A percentile compares a stretch with the other conserved stretches of the same genome.
Conservation (phyloP, 2,329 filamentous ascomycete genomes). For the Pestalotiopsis fici region DNA sequence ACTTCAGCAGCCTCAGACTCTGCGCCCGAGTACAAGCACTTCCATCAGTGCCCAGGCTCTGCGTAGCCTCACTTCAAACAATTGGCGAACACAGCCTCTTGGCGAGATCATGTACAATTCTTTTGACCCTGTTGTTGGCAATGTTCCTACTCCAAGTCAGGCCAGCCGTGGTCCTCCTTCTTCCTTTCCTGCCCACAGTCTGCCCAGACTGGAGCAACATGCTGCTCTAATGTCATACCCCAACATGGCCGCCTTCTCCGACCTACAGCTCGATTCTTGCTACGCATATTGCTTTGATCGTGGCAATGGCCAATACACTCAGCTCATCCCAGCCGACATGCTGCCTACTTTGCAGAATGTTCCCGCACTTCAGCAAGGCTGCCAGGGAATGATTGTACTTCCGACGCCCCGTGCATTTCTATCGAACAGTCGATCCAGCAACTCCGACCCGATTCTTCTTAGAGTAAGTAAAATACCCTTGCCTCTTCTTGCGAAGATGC, state of each 20-base stretch:
- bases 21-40: slow-evolving; percentile 15
- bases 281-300: slow-evolving; percentile 55
- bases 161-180: slow-evolving; percentile 8
- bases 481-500: neutral
- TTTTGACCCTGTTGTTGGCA: slow-evolving; percentile 17
- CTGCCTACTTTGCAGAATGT: slow-evolving; percentile 48
- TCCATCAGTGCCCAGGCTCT: slow-evolving; percentile 10
- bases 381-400: slow-evolving; percentile 47
- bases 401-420: slow-evolving; percentile 39
- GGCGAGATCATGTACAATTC: slow-evolving; percentile 15
- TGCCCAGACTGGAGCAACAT: slow-evolving; percentile 17
- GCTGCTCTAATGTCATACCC: slow-evolving; percentile 13
- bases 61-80: slow-evolving; percentile 26
- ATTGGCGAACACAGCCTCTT: slow-evolving; percentile 27
- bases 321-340: slow-evolving; percentile 57
- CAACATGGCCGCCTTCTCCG: slow-evolving; percentile 15
- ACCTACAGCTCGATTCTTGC: slow-evolving; percentile 25
- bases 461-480: slow-evolving; percentile 35
- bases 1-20: slow-evolving; percentile 14
- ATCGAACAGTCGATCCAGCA: slow-evolving; percentile 37
- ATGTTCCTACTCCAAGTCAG: slow-evolving; percentile 5
- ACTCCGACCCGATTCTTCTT: slow-evolving; percentile 34
- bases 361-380: slow-evolving; percentile 37
- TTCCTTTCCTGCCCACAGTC: slow-evolving; percentile 13
- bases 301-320: slow-evolving; percentile 53